These are phyloP conservation scores for Oryza meyeriana DNA, from an alignment of 176 grass and related monocot species.

Conservation along the genomic window DNA sequence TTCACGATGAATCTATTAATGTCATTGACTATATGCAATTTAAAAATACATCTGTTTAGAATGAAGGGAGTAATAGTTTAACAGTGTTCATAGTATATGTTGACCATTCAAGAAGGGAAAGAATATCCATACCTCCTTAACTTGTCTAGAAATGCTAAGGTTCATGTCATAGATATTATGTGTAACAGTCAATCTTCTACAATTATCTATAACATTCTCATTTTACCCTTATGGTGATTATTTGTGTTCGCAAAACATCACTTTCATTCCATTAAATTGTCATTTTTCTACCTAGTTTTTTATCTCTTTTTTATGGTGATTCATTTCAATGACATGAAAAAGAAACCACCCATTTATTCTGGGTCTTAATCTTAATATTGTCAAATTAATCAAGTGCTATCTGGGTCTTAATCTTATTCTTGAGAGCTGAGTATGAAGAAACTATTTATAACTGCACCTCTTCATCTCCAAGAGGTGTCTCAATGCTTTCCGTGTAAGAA, in stretches of 20 bases:
- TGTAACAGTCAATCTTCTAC: not conserved
- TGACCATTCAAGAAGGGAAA: not conserved
- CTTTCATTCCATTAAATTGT: not conserved
- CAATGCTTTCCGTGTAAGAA: not conserved
- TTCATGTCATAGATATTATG: not conserved
- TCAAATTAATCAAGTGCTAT: not conserved
- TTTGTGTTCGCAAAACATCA: not conserved
- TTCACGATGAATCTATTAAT: not conserved
- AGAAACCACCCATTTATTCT: not conserved
- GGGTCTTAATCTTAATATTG: constrained; percentile 3
- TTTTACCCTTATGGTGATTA: not conserved
- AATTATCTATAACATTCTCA: not conserved
- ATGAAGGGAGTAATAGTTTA: not conserved
- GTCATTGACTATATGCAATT: not conserved
- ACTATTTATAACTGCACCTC: not conserved
- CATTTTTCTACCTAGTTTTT: not conserved
- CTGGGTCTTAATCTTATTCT: constrained; percentile 1
- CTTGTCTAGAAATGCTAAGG: not conserved
- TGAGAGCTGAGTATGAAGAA: not conserved
- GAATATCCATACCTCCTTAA: not conserved
- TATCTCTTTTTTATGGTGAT: not conserved
- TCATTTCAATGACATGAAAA: not conserved
- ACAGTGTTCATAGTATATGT: not conserved
- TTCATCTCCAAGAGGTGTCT: not conserved
- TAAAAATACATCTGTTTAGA: not conserved